Evolutionary conservation across 257 asterid genomes (phyloP).

Genomic region (Fraxinus pennsylvanica): DNA sequence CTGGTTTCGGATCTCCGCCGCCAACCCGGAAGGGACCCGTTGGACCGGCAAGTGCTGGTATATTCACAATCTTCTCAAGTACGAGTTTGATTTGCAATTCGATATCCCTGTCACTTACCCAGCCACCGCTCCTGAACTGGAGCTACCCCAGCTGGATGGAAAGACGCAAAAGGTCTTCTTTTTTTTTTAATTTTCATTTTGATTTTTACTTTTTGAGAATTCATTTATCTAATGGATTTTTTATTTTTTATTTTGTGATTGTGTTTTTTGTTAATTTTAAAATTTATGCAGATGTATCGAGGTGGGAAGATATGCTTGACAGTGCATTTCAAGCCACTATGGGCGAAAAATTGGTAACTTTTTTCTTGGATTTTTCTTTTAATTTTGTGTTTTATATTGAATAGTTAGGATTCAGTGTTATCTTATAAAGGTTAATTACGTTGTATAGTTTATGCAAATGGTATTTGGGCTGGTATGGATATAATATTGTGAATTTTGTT

Average conservation of each 20-base stretch:
- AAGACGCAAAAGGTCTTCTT: constrained; percentile 48
- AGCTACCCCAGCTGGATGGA: constrained; percentile 54
- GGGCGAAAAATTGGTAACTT: constrained; percentile 54
- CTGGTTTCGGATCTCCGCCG: constrained; percentile 55
- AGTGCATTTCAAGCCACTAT: constrained; percentile 57
- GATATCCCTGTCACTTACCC: constrained; percentile 59
- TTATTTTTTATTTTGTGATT: background rate
- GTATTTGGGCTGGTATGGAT: background rate
- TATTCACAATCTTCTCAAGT: constrained; percentile 49
- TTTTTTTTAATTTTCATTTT: background rate
- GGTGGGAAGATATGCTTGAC: constrained; percentile 62
- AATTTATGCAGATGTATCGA: constrained; percentile 43
- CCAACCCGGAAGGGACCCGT: constrained; percentile 55
- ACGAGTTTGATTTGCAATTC: constrained; percentile 53
- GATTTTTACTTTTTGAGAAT: background rate
- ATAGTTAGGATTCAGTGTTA: background rate
- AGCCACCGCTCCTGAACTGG: constrained; percentile 55
- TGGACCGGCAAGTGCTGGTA: constrained; percentile 59
- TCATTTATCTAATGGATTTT: background rate
- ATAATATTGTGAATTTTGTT: background rate
- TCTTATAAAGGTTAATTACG: background rate
- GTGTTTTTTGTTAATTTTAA: background rate
- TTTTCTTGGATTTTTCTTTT: background rate
- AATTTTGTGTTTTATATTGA: background rate
- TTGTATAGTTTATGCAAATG: background rate